A percentile compares a stretch with the other conserved stretches of the same genome.
phyloP scores from a whole-genome alignment of 352 stramenopile species.

The Aphanomyces euteiches region DNA sequence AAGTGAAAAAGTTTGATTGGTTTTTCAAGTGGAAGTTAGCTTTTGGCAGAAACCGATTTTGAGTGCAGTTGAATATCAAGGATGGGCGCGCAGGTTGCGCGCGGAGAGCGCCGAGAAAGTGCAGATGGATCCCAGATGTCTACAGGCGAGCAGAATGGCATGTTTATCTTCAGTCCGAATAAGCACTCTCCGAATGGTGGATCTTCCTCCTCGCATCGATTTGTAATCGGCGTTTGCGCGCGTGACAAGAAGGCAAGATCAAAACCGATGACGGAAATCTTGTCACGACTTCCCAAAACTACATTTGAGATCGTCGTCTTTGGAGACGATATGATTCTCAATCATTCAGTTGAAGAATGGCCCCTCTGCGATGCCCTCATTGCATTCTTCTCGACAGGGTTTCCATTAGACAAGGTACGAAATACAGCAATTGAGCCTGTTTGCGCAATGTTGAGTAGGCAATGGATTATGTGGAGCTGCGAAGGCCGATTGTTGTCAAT shows the following conservation, averaged over 20 bases:
- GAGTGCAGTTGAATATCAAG: background rate
- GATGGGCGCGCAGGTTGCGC: slow-evolving; percentile 28
- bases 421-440: background rate
- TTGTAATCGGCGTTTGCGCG: slow-evolving; percentile 92
- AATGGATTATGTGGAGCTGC: slow-evolving; percentile 93
- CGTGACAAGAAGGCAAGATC: slow-evolving; percentile 97
- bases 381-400: slow-evolving; percentile 97
- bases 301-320: slow-evolving; percentile 98
- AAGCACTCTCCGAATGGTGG: background rate
- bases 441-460: slow-evolving; percentile 69
- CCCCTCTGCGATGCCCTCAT: slow-evolving; percentile 96
- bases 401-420: slow-evolving; percentile 93
- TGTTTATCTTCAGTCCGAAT: slow-evolving; percentile 16
- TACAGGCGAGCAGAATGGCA: background rate
- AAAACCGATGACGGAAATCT: slow-evolving; percentile 96
- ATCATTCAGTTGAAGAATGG: slow-evolving; percentile 91
- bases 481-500: slow-evolving; percentile 95
- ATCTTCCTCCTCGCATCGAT: background rate
- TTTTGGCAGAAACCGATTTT: background rate
- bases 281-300: slow-evolving; percentile 79
- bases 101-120: slow-evolving; percentile 26
- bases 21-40: background rate
- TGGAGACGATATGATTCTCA: slow-evolving; percentile 94
- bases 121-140: slow-evolving; percentile 11
- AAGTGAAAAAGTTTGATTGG: slow-evolving; percentile 10